These are phyloP conservation scores for Neoboletus subvelutipes DNA, from an alignment of 768 basidiomycete genomes.

Conservation along the genomic window DNA sequence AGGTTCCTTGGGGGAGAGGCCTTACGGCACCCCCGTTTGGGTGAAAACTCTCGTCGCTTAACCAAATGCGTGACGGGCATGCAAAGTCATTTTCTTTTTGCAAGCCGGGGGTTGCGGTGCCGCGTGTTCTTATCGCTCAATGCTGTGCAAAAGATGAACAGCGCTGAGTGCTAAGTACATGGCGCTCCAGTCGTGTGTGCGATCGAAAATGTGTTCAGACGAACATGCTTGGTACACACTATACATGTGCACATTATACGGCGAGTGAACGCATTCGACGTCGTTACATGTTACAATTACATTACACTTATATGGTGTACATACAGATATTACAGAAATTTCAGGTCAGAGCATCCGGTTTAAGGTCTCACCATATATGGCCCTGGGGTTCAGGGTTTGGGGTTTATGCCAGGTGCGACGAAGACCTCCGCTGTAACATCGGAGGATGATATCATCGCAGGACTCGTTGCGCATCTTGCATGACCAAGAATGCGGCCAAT, in stretches of 20 bases:
- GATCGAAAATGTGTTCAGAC: no score
- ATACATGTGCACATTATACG: no score
- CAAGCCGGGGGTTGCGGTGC: background rate
- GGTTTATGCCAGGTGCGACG: background rate
- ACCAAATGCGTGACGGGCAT: background rate
- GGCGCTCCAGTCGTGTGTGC: no score
- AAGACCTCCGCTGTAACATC: background rate
- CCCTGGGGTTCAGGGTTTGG: conserved; percentile 17
- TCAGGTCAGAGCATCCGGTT: no score
- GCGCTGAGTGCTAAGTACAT: no score
- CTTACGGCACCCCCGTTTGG: background rate
- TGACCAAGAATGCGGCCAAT: background rate
- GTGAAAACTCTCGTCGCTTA: background rate
- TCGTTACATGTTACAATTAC: no score
- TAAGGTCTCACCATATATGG: no score
- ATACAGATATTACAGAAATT: no score
- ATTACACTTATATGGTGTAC: no score
- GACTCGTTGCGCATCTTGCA: background rate
- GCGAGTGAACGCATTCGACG: no score
- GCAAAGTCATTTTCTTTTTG: background rate
- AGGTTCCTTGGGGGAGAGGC: background rate
- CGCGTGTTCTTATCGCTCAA: background rate
- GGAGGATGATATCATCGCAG: conserved; percentile 11
- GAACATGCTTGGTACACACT: no score
- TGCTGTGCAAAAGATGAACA: no score